phyloP scores from a whole-genome alignment of 345 rosid species.

The Corchorus olitorius region DNA sequence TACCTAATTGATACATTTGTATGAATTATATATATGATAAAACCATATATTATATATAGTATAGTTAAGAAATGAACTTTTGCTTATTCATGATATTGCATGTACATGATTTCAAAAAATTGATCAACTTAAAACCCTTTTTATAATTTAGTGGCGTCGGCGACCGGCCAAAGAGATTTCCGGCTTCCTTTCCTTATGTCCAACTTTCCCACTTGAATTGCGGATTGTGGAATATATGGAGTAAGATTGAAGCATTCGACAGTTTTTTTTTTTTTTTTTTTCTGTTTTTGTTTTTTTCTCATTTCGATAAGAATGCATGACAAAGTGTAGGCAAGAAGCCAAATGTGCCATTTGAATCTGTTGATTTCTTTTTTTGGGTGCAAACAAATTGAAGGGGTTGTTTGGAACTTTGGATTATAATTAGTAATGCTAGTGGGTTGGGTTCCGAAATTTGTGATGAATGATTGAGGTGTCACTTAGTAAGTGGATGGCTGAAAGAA shows the following conservation, averaged over 20 bases:
- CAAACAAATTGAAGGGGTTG: background rate
- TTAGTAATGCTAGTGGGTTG: background rate
- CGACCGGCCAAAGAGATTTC: background rate
- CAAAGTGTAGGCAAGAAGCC: background rate
- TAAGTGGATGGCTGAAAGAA: background rate
- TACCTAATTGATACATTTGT: too few species aligned
- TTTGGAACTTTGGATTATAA: background rate
- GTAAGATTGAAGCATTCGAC: too few species aligned
- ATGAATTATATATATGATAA: too few species aligned
- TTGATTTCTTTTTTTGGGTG: background rate
- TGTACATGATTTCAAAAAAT: too few species aligned
- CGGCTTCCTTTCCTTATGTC: background rate
- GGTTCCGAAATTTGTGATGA: background rate
- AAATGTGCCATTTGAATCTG: background rate
- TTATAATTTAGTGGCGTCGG: background rate
- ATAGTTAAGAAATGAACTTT: too few species aligned
- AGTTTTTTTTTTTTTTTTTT: too few species aligned
- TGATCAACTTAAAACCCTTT: too few species aligned
- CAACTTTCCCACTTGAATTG: background rate
- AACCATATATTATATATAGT: too few species aligned
- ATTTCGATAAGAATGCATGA: background rate
- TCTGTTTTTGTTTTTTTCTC: background rate
- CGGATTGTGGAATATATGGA: background rate
- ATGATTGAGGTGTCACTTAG: background rate
- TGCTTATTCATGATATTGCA: too few species aligned